These are phyloP conservation scores for Chondrostereum purpureum DNA, from an alignment of 1,284 basidiomycete species.

Conservation along the genomic window DNA sequence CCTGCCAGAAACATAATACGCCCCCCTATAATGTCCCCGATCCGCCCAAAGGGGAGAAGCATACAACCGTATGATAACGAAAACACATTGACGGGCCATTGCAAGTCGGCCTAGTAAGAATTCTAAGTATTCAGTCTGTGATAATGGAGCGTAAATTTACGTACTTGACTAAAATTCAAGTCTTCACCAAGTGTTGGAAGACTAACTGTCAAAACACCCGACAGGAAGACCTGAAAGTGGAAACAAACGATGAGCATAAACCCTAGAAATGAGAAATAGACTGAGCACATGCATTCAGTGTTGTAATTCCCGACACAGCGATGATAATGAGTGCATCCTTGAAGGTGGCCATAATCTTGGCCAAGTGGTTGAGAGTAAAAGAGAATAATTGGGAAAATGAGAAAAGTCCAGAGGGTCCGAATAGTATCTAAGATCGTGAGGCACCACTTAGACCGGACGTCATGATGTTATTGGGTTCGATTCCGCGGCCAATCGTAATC, in stretches of 20 bases:
- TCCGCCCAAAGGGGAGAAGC: slow-evolving; percentile 12
- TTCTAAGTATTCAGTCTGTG: neutral
- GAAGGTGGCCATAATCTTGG: neutral
- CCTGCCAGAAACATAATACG: slow-evolving; percentile 14
- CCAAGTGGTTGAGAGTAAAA: neutral
- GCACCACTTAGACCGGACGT: too few relatives aligned
- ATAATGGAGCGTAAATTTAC: slow-evolving; percentile 1
- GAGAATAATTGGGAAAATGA: too few relatives aligned
- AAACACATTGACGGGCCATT: slow-evolving; percentile 38
- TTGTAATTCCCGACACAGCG: slow-evolving; percentile 15
- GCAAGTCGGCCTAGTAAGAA: slow-evolving; percentile 22
- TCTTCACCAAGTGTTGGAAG: slow-evolving; percentile 35
- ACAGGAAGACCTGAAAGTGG: slow-evolving; percentile 26
- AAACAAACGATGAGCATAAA: neutral
- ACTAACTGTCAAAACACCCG: slow-evolving; percentile 34
- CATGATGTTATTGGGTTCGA: too few relatives aligned
- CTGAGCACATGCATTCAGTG: slow-evolving; percentile 13
- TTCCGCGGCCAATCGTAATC: too few relatives aligned
- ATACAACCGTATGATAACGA: slow-evolving; percentile 16
- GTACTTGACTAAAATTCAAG: slow-evolving; percentile 25
- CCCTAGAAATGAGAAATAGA: too few relatives aligned
- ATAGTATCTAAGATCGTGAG: too few relatives aligned
- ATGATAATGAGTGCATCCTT: slow-evolving; percentile 11
- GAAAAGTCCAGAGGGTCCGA: neutral
- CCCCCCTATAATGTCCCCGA: slow-evolving; percentile 14